Base-by-base conservation (phyloP, 23 red algal genomes). In the Gracilaria gracilis region DNA sequence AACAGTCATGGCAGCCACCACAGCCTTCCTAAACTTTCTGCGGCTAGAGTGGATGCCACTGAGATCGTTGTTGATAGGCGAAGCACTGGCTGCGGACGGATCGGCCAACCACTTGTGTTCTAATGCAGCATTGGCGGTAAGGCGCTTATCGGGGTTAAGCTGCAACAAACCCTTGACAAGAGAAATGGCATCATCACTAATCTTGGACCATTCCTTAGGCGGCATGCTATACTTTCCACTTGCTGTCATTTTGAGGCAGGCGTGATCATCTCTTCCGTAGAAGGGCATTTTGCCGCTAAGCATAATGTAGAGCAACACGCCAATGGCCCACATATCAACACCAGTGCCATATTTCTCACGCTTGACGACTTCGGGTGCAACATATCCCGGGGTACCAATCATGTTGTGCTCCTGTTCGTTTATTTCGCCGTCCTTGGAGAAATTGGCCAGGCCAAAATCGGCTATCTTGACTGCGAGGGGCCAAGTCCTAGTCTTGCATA, bases 201-300 rank as follows among this genome's bases (percentile, higher is more conserved):
- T 92, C 27, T 71, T 71, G 23, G 83, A 77, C 97, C 97, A 98
- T 36, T 98, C 91, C 48, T 61, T 86, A 5, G 59, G 38, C 20
- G 92, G 97, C 72, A 98, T 93, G 13, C 65, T 84, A 61, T 92
- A 98, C 32, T 91, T 82, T 20, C 93, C 93, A 23, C 58, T 75
- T 13, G 93, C 89, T 51, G 93, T 95, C 54, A 93, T 89, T 50
- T 73, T 78, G 28, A 98, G 84, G 62, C 93, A 95, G n/a, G 95
- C 97, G 46, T 83, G 49, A 50, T 98, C 97, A 83, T 90, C 86
- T 42, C 81, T 71, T 25, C 97, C 97, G 80, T 95, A 98, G 90
- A 98, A 98, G 7, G 97, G 97, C 97, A 98, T 98, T 74, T 95
- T 98, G 34, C 97, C 97, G 24, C 86, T 93, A 14, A 98, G 89